phyloP scores from a whole-genome alignment of 2,329 filamentous ascomycete species.

The Dothistroma septosporum region DNA sequence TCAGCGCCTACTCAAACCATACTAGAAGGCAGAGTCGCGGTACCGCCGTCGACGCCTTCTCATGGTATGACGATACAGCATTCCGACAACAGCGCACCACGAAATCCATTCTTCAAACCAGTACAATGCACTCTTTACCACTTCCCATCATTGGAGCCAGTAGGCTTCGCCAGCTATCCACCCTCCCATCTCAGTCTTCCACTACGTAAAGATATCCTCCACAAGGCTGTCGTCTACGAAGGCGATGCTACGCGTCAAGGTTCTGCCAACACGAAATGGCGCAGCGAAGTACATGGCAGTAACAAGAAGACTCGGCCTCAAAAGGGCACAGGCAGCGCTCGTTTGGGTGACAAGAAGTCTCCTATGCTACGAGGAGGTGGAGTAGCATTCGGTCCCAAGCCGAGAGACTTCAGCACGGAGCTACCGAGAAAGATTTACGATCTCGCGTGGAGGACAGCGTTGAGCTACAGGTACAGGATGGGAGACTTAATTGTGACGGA shows the following conservation, averaged over 20 bases:
- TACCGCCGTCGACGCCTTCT: constrained; percentile 18
- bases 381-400: constrained; percentile 84
- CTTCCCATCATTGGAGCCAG: constrained; percentile 85
- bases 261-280: constrained; percentile 76
- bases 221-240: constrained; percentile 88
- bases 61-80: constrained; percentile 16
- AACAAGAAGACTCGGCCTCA: constrained; percentile 77
- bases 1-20: constrained; percentile 29
- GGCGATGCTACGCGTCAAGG: constrained; percentile 84
- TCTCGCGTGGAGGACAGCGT: constrained; percentile 86
- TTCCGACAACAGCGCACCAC: constrained; percentile 15
- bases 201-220: constrained; percentile 83
- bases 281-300: constrained; percentile 78
- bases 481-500: constrained; percentile 85
- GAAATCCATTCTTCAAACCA: constrained; percentile 50
- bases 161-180: constrained; percentile 71
- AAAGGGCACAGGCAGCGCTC: constrained; percentile 79
- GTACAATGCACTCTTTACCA: constrained; percentile 82
- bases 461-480: constrained; percentile 83
- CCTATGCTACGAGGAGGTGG: constrained; percentile 81
- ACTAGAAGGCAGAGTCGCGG: constrained; percentile 19
- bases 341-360: constrained; percentile 74
- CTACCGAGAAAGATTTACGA: constrained; percentile 90
- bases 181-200: constrained; percentile 81
- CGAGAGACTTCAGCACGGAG: constrained; percentile 80